These are phyloP conservation scores for Pluteus cervinus DNA, from an alignment of 768 basidiomycete genomes.

Conservation along the genomic window DNA sequence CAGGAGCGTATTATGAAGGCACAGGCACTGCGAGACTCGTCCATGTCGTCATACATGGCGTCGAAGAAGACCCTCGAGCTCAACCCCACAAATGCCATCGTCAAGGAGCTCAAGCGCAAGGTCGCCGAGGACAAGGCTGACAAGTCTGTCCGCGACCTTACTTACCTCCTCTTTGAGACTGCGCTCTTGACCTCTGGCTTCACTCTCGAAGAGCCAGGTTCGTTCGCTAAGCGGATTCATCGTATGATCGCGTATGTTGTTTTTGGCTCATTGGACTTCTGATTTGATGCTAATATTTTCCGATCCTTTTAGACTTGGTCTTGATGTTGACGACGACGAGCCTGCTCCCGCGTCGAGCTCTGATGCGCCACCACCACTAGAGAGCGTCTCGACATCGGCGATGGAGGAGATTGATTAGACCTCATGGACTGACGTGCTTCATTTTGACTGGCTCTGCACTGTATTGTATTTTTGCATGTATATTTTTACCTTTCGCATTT, in stretches of 20 bases:
- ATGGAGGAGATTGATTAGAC: slow-evolving; percentile 99
- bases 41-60: slow-evolving; percentile 99
- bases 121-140: slow-evolving; percentile 96
- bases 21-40: slow-evolving; percentile 92
- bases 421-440: too few species aligned
- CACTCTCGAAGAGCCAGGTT: slow-evolving; percentile 91
- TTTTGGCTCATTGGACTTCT: slow-evolving; percentile 2
- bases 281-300: slow-evolving; percentile 6
- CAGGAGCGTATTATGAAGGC: slow-evolving; percentile 99
- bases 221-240: slow-evolving; percentile 94
- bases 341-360: slow-evolving; percentile 29
- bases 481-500: too few species aligned
- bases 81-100: slow-evolving; percentile 86
- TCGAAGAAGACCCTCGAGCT: slow-evolving; percentile 98
- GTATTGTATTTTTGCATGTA: too few species aligned
- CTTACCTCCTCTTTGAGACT: slow-evolving; percentile 95
- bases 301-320: slow-evolving; percentile 49
- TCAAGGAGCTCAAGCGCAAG: slow-evolving; percentile 95
- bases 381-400: slow-evolving; percentile 64
- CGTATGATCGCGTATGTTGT: slow-evolving; percentile 89
- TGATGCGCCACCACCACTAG: slow-evolving; percentile 39
- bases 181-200: slow-evolving; percentile 94
- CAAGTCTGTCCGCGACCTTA: slow-evolving; percentile 97
- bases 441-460: too few species aligned
- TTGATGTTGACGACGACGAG: slow-evolving; percentile 83